Evolutionary conservation across 2,329 filamentous ascomycete species (phyloP), one percentile per base, ranked within the genome.

Genomic region (Diaporthe nobilis): DNA sequence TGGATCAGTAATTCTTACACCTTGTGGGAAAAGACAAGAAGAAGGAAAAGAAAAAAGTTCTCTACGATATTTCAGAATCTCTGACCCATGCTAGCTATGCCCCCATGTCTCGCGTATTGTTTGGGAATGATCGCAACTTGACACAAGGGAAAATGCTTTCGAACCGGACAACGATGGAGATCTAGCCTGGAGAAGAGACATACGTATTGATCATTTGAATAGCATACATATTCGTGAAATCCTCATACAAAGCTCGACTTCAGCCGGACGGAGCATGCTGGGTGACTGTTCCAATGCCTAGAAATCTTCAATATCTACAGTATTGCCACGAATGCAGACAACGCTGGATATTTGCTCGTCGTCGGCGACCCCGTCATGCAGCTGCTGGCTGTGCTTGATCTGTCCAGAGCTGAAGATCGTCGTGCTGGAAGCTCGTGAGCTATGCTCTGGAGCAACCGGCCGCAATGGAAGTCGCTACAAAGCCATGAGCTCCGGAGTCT

Each of bases 361-460:
- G 22, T 60, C 57, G 4, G 4, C 9, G 2, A 60, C 22, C 34
- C 3, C 57, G 4, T n/a, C 20, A 12, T 60, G 57, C 2, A 60
- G 57, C 22, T 60, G 57, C 22, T 60, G 57, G 10, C 31, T n/a
- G 31, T 58, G 34, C 55, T 58, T 28, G 28, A 37, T 28, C 31
- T 58, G 55, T 12, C 55, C 55, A 22, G 55, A 58, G 28, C 28
- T 58, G 17, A 58, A 34, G 20, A 67, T 58, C 9, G 55, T 58
- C 7, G 55, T 58, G 15, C 4, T 58, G 55, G 55, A 58, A 58
- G 55, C 55, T 60, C 57, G 57, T n/a, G 57, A 37, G 13, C 20
- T 60, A 60, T 60, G 57, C 57, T 60, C 57, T 39, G 57, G 57
- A 39, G 57, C 57, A 13, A 60, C 34, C 9, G 57, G 57, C 9